These are phyloP conservation scores for Abrus pulchellus DNA, from an alignment of 306 rosid genomes.

Conservation along the genomic window DNA sequence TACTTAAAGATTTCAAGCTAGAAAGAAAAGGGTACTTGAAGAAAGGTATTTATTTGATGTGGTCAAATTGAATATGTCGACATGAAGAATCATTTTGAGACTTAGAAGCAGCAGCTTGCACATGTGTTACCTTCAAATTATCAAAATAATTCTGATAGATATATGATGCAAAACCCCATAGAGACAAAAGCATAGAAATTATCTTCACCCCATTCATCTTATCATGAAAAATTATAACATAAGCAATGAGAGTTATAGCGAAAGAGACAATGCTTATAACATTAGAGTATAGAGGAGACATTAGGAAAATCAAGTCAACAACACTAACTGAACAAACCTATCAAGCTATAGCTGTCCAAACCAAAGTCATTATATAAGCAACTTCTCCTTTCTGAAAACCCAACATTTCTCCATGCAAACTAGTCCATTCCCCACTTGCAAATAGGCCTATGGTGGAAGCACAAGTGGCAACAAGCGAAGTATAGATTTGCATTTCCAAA, in stretches of 20 bases:
- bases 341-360: conserved; percentile 85
- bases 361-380: conserved; percentile 78
- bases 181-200: conserved; percentile 86
- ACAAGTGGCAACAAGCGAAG: conserved; percentile 76
- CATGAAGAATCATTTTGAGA: conserved; percentile 47
- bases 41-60: conserved; percentile 5
- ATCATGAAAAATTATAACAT: conserved; percentile 83
- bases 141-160: conserved; percentile 87
- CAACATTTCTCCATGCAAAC: conserved; percentile 76
- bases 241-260: conserved; percentile 87
- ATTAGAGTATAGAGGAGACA: conserved; percentile 90
- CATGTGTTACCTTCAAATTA: conserved; percentile 61
- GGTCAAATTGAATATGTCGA: conserved; percentile 39
- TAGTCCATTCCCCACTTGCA: conserved; percentile 83
- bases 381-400: conserved; percentile 65
- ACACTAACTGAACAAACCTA: conserved; percentile 93
- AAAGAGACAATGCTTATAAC: conserved; percentile 88
- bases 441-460: conserved; percentile 75
- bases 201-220: conserved; percentile 86
- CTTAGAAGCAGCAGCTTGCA: conserved; percentile 38
- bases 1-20: too few species aligned
- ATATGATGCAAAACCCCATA: conserved; percentile 85
- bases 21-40: background rate
- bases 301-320: conserved; percentile 84
- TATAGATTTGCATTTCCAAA: conserved; percentile 90